Evolutionary conservation across 2,329 filamentous ascomycete species (phyloP).

Genomic region (Coleophoma cylindrospora): DNA sequence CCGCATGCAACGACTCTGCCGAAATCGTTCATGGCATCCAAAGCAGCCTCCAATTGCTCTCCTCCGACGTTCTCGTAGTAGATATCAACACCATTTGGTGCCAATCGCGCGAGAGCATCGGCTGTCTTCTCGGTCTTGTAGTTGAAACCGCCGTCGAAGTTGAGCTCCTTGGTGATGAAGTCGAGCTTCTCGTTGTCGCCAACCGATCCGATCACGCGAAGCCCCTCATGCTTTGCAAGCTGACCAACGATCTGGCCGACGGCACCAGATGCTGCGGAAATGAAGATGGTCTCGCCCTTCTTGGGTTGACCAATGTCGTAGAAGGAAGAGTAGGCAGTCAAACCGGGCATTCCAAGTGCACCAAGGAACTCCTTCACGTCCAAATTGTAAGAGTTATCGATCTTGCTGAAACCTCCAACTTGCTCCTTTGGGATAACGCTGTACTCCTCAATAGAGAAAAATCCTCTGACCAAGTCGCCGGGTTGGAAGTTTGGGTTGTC

Average conservation of each 20-base stretch:
- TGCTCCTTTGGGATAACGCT: conserved; percentile 41
- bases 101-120: conserved; percentile 60
- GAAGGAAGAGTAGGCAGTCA: conserved; percentile 71
- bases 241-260: conserved; percentile 75
- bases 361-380: conserved; percentile 67
- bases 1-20: conserved; percentile 59
- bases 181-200: conserved; percentile 72
- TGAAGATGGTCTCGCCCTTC: conserved; percentile 74
- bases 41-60: conserved; percentile 65
- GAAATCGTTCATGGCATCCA: conserved; percentile 56
- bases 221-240: conserved; percentile 69
- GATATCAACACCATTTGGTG: conserved; percentile 70
- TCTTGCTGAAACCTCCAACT: conserved; percentile 37
- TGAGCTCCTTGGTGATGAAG: conserved; percentile 67
- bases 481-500: conserved; percentile 55
- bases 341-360: conserved; percentile 71
- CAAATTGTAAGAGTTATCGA: conserved; percentile 66
- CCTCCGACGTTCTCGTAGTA: conserved; percentile 81
- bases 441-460: conserved; percentile 65
- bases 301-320: conserved; percentile 72
- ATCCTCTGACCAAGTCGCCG: conserved; percentile 61
- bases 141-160: conserved; percentile 72
- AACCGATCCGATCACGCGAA: conserved; percentile 70
- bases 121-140: conserved; percentile 70
- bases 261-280: conserved; percentile 69